These are phyloP conservation scores for Chimonanthus salicifolius DNA, from an alignment of 164 flowering plant genomes.

Conservation along the genomic window DNA sequence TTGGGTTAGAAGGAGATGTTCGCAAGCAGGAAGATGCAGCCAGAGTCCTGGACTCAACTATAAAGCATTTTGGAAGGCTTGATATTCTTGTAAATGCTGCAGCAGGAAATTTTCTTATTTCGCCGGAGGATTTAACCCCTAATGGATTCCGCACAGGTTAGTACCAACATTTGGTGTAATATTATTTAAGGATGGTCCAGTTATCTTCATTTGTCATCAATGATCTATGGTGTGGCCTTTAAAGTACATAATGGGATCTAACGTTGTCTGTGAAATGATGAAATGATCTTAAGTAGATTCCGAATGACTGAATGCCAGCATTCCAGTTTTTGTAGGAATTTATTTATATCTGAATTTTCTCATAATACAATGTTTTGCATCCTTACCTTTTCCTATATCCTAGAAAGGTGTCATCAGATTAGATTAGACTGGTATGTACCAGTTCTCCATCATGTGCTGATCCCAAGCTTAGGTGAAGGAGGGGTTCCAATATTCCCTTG, in stretches of 20 bases:
- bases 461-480: not conserved
- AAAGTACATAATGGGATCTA: not conserved
- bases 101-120: slow-evolving; percentile 85
- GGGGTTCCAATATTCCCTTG: not conserved
- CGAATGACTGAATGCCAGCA: not conserved
- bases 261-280: not conserved
- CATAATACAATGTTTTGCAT: not conserved
- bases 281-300: not conserved
- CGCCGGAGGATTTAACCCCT: slow-evolving; percentile 84
- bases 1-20: slow-evolving; percentile 85
- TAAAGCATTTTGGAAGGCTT: slow-evolving; percentile 66
- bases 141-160: slow-evolving; percentile 90
- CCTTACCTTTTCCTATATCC: not conserved
- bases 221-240: not conserved
- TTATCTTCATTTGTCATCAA: not conserved
- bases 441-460: not conserved
- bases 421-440: not conserved
- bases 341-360: not conserved
- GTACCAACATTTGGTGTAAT: not conserved
- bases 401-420: not conserved
- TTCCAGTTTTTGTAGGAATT: not conserved
- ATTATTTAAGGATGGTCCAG: not conserved
- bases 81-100: slow-evolving; percentile 93
- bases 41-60: slow-evolving; percentile 68
- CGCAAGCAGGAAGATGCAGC: slow-evolving; percentile 80